Evolutionary conservation across 495 filamentous ascomycete genomes (phyloP).

Genomic region (Aspergillus ostianus): DNA sequence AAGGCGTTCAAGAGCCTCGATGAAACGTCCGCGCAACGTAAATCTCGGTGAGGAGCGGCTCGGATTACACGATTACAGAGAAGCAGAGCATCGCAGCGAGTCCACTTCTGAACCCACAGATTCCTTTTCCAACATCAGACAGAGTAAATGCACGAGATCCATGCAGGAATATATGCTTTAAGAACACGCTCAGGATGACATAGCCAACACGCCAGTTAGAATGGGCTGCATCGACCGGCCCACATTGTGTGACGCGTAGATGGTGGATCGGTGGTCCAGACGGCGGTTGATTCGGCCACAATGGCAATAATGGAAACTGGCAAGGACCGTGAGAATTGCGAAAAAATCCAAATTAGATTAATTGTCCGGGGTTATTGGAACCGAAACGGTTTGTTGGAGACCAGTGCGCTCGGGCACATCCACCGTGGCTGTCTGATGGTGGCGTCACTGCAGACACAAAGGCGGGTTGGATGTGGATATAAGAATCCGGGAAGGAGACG

Average conservation of each 20-base stretch:
- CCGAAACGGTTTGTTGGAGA: not conserved
- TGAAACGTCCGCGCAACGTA: constrained; percentile 32
- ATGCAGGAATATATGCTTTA: not conserved
- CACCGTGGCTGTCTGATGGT: not conserved
- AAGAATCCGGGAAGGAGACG: not conserved
- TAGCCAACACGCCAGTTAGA: not conserved
- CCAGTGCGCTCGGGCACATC: not conserved
- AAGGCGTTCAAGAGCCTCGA: constrained; percentile 44
- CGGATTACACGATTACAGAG: not conserved
- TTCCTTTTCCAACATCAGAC: not conserved
- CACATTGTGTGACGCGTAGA: not conserved
- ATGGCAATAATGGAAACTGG: not conserved
- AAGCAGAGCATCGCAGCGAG: not conserved
- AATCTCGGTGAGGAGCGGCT: constrained; percentile 29
- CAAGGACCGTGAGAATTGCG: not conserved
- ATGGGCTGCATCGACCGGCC: not conserved
- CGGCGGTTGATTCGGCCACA: not conserved
- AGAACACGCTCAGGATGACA: not conserved
- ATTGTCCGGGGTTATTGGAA: not conserved
- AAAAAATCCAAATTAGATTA: not conserved
- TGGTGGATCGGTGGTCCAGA: not conserved
- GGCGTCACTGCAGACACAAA: not conserved
- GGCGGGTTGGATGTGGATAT: not conserved
- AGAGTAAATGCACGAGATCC: not conserved
- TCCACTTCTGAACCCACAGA: not conserved